These are phyloP conservation scores for Kwoniella sp. DNA, from an alignment of 768 basidiomycete species.

Conservation along the genomic window DNA sequence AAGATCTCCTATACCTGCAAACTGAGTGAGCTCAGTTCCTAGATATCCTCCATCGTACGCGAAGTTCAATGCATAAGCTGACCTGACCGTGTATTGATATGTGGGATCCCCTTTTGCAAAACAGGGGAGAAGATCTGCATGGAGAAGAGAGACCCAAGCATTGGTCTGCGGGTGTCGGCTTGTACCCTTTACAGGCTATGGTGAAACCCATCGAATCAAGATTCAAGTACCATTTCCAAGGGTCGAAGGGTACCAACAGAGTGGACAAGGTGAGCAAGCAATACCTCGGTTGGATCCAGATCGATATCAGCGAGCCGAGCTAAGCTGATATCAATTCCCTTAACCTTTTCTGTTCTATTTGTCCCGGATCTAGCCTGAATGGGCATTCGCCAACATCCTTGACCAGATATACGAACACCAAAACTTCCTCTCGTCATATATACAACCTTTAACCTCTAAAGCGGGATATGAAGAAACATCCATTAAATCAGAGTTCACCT, in stretches of 20 bases:
- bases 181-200: slow-evolving; percentile 83
- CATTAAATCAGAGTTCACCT: slow-evolving; percentile 85
- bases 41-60: too few relatives aligned
- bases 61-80: too few relatives aligned
- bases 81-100: background rate
- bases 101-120: background rate
- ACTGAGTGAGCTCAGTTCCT: slow-evolving; percentile 64
- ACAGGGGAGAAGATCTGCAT: slow-evolving; percentile 50
- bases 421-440: slow-evolving; percentile 71
- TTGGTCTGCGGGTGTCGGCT: slow-evolving; percentile 60
- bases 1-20: slow-evolving; percentile 76
- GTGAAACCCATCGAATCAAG: slow-evolving; percentile 78
- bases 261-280: slow-evolving; percentile 73
- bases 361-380: slow-evolving; percentile 72
- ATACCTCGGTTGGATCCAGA: background rate
- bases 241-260: slow-evolving; percentile 79
- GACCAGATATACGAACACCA: slow-evolving; percentile 85
- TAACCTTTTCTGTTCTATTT: too few relatives aligned
- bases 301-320: too few relatives aligned
- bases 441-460: slow-evolving; percentile 71
- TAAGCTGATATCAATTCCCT: too few relatives aligned
- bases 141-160: slow-evolving; percentile 54
- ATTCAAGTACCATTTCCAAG: slow-evolving; percentile 95
- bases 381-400: slow-evolving; percentile 90
- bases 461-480: slow-evolving; percentile 68